A percentile compares a stretch with the other conserved stretches of the same genome.
phyloP scores from a whole-genome alignment of 257 asterid genomes.

The Thymus mandschuricus region DNA sequence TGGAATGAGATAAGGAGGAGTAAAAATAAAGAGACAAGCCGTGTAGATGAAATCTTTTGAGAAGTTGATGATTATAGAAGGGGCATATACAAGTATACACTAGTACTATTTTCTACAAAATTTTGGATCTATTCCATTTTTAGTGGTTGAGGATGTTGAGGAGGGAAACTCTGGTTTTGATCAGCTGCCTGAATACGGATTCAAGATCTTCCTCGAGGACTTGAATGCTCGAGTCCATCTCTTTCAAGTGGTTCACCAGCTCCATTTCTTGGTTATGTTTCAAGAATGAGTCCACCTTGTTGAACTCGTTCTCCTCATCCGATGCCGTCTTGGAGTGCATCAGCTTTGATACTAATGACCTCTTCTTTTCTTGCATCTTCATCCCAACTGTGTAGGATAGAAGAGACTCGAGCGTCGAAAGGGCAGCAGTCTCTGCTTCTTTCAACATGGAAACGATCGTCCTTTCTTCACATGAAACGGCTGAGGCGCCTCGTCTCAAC shows the following conservation, averaged over 20 bases:
- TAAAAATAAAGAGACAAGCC: too few species aligned
- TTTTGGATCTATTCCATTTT: neutral
- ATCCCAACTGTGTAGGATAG: constrained; percentile 31
- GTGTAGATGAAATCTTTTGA: too few species aligned
- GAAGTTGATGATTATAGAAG: too few species aligned
- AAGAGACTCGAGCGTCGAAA: constrained; percentile 25
- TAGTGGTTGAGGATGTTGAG: neutral
- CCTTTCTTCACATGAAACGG: constrained; percentile 4
- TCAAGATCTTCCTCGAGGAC: too few species aligned
- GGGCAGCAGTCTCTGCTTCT: constrained; percentile 36
- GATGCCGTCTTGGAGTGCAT: constrained; percentile 26
- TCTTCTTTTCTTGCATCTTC: constrained; percentile 25
- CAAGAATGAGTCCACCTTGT: neutral
- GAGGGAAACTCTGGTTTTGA: too few species aligned
- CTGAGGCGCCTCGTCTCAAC: constrained; percentile 22
- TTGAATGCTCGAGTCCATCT: too few species aligned
- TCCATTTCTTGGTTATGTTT: neutral
- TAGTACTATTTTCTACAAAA: too few species aligned
- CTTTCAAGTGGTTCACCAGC: too few species aligned
- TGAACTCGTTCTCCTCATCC: neutral
- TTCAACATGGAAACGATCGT: constrained; percentile 19
- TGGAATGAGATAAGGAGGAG: too few species aligned
- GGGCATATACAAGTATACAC: too few species aligned
- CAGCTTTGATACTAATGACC: constrained; percentile 35
- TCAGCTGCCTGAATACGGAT: too few species aligned